These are phyloP conservation scores for Paramecium caudatum DNA, from an alignment of 73 alveolate species.

Conservation along the genomic window DNA sequence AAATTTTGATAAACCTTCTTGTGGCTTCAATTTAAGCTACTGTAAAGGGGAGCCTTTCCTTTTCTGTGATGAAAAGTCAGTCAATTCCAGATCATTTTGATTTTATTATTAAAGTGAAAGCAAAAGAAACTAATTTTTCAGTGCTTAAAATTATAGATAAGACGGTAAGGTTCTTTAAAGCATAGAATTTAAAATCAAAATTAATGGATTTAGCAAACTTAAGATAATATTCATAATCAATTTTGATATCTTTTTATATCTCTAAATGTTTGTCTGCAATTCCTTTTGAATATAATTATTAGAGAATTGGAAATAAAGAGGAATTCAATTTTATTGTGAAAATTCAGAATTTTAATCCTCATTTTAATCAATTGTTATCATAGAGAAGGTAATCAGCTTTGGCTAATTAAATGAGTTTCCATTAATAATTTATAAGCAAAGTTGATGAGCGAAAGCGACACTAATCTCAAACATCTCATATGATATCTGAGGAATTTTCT, in stretches of 20 bases:
- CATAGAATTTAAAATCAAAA: neutral
- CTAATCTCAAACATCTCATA: constrained; percentile 8
- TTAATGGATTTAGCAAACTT: neutral
- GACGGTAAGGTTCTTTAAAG: constrained; percentile 5
- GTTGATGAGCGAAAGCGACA: neutral
- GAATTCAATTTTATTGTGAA: neutral
- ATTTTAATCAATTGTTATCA: neutral
- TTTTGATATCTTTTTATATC: constrained; percentile 31
- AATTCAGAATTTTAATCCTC: neutral
- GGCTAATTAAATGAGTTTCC: neutral
- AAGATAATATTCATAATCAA: neutral
- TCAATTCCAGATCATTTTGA: neutral
- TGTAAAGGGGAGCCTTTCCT: neutral
- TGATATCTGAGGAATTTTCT: neutral
- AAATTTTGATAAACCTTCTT: constrained; percentile 14
- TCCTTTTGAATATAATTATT: constrained; percentile 34
- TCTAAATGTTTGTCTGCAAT: neutral
- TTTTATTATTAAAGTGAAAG: neutral
- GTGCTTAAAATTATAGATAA: constrained; percentile 5
- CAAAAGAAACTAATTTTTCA: constrained; percentile 18
- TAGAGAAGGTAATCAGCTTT: constrained; percentile 28
- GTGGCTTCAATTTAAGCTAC: constrained; percentile 20
- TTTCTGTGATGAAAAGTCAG: neutral
- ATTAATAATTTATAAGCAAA: neutral
- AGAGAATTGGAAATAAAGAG: constrained; percentile 29